Base-by-base conservation (phyloP, 169 alveolate species). In the Cryptosporidium meleagridis region DNA sequence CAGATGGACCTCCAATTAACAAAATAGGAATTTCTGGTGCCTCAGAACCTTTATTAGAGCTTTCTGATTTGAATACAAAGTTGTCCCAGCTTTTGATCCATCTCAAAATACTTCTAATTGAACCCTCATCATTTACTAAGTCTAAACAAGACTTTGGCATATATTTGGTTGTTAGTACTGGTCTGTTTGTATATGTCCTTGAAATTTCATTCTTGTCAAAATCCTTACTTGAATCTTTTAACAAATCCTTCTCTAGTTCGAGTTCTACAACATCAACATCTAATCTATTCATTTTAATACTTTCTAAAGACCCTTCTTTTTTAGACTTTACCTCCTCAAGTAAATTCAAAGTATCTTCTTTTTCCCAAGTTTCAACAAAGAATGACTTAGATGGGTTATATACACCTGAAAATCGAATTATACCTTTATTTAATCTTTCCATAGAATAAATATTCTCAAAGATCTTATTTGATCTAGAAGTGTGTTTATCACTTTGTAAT, bases 11-110 rank as follows among this genome's bases (percentile, higher is more conserved):
- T 71, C 94, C 91, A 23, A 94, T 58, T 41, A 94, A 84, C 16
- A 94, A 68, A 26, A 93, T 85, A 75, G 86, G 86, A 21, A 21
- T n/a, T n/a, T 33, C 41, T 26, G 86, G 86, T 18, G 86, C 72
- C 21, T 75, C 71, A 6, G 18, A 21, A 21, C 73, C 37, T 14
- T 7, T 65, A 2, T n/a, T n/a, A n/a, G 72, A 35, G 23, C 31
- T 33, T n/a, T 1, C 3, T 9, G 51, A 35, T 14, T 29, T 29
- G 44, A 92, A 93, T 1, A 93, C 94, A 26, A 92, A 84, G 67
- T 87, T 95, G 33, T 94, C 96, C 96, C 96, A 94, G n/a, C 94
- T 80, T 85, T 93, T 94, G 70, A 94, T 70, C 96, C 96, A 94
- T 37, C 94, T 92, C 75, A 94, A 86, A 62, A 94, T 94, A 73